Conservation (phyloP, 1,284 basidiomycete species). For the Heterobasidion irregulare region DNA sequence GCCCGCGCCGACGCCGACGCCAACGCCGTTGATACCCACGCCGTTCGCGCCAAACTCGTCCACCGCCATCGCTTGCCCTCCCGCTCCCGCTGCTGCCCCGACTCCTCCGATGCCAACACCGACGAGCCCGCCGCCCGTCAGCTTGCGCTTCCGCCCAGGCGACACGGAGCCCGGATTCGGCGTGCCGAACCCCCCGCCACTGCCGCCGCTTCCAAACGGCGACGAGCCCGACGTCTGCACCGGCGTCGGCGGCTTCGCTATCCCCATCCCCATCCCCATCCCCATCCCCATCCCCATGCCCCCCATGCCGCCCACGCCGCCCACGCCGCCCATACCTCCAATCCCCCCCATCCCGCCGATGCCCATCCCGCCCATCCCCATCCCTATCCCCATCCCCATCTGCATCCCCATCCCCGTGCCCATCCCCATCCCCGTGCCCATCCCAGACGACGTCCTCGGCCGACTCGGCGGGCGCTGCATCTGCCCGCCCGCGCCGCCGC, state of each 20-base stretch:
- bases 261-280: constrained; percentile 1
- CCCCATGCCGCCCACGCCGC: too few relatives aligned
- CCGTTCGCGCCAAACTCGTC: background rate
- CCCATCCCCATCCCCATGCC: too few relatives aligned
- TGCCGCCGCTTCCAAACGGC: constrained; percentile 1
- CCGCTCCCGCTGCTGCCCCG: background rate
- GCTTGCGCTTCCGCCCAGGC: constrained; percentile 8
- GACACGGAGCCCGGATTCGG: constrained; percentile 7
- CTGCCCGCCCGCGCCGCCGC: constrained; percentile 1
- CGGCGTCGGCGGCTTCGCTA: constrained; percentile 11
- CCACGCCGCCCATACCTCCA: background rate
- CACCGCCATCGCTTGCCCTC: background rate
- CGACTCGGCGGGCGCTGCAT: constrained; percentile 12
- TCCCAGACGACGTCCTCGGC: constrained; percentile 10
- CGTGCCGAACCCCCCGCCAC: background rate
- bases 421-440: too few relatives aligned
- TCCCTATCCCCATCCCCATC: constrained; percentile 1
- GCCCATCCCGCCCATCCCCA: background rate
- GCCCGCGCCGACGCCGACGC: background rate
- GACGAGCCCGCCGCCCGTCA: background rate
- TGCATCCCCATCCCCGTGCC: background rate
- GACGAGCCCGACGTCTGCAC: constrained; percentile 2
- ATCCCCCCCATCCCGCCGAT: background rate
- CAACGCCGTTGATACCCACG: background rate
- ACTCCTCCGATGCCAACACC: too few relatives aligned